Evolutionary conservation across 1,284 basidiomycete species (phyloP).

Genomic region (Ceratobasidium sp.): DNA sequence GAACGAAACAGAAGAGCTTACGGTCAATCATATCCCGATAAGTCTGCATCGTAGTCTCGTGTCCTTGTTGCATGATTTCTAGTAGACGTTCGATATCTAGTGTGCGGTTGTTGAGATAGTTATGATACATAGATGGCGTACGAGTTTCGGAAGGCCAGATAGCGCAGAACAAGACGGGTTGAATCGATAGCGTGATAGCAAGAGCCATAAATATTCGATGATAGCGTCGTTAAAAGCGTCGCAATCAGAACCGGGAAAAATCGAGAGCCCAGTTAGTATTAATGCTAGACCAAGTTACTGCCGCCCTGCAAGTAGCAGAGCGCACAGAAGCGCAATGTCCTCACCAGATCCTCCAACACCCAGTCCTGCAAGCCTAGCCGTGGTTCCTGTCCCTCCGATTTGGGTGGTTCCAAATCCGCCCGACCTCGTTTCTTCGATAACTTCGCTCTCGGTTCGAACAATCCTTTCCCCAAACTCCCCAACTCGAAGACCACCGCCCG

Average conservation of each 20-base stretch:
- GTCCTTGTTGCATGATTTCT: conserved; percentile 38
- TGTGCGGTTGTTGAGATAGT: background rate
- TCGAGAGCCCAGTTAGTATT: conserved; percentile 19
- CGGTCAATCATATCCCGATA: conserved; percentile 31
- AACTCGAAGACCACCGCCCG: background rate
- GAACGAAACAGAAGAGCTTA: conserved; percentile 1
- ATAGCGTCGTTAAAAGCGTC: background rate
- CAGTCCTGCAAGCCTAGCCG: conserved; percentile 18
- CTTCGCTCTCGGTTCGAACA: background rate
- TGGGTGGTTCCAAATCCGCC: background rate
- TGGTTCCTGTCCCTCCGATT: background rate
- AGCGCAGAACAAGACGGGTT: background rate
- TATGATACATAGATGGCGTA: background rate
- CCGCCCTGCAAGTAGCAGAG: conserved; percentile 24
- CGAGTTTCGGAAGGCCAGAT: background rate
- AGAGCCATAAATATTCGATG: background rate
- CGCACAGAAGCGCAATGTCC: conserved; percentile 27
- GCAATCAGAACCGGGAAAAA: background rate
- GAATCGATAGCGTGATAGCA: background rate
- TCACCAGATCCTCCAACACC: conserved; percentile 34
- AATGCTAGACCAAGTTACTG: background rate
- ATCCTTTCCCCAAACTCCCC: conserved; percentile 18
- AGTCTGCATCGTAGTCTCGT: conserved; percentile 41
- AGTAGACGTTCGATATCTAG: conserved; percentile 34
- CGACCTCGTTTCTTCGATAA: background rate